Conservation (phyloP, 768 basidiomycete genomes). For the Hygrocybe coccinea region DNA sequence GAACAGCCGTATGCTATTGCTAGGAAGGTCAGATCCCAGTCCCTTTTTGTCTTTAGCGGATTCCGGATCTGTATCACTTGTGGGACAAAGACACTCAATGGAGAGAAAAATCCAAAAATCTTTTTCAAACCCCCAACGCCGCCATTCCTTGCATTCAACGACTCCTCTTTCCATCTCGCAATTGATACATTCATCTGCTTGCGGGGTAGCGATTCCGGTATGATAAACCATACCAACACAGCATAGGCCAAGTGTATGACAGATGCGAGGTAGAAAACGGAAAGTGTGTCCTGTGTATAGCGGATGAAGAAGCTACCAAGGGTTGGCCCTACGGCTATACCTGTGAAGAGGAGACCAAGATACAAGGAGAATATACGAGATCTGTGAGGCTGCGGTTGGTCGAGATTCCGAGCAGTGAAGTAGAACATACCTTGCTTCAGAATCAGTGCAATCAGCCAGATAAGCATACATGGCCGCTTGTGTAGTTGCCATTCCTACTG, state of each 20-base stretch:
- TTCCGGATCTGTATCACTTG: conserved; percentile 25
- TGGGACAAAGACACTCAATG: conserved; percentile 64
- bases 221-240: conserved; percentile 47
- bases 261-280: conserved; percentile 68
- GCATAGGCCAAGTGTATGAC: conserved; percentile 47
- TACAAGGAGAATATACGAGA: conserved; percentile 61
- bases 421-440: conserved; percentile 45
- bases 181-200: conserved; percentile 42
- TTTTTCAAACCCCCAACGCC: conserved; percentile 39
- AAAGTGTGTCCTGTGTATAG: conserved; percentile 47
- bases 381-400: conserved; percentile 30
- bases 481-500: conserved; percentile 48
- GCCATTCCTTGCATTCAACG: conserved; percentile 14
- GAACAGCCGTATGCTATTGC: conserved; percentile 49
- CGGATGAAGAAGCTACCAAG: conserved; percentile 64
- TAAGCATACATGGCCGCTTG: conserved; percentile 59
- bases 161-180: conserved; percentile 32
- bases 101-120: conserved; percentile 61
- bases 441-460: conserved; percentile 59
- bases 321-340: conserved; percentile 75
- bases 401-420: not conserved
- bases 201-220: conserved; percentile 75
- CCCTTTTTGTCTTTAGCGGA: conserved; percentile 41
- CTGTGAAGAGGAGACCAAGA: conserved; percentile 64
- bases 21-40: conserved; percentile 64